Evolutionary conservation across 2,329 filamentous ascomycete genomes (phyloP), one percentile per base, ranked within the genome.

Genomic region (Annulohypoxylon truncatum): DNA sequence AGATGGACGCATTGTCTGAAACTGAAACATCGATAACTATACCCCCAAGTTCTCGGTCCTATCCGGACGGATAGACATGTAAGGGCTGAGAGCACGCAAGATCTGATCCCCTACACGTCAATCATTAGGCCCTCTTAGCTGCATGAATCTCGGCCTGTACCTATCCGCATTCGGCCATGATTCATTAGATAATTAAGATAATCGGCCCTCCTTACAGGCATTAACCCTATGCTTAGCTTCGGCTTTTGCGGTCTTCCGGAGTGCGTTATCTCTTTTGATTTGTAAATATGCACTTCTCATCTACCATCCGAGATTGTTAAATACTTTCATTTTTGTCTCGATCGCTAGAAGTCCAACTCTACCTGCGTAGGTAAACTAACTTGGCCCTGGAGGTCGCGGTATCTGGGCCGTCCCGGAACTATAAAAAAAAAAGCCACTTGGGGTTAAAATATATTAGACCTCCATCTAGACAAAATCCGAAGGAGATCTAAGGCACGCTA

Each of bases 121-220:
- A 62, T 53, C 13, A 9, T 67, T 67, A 65, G 61, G 13, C 35
- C 28, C 42, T 38, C 63, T 29, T 67, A 51, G 61, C 47, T 56
- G 61, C 55, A 61, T 60, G 29, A 20, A 31, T 47, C 9, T 67
- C 48, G 22, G 20, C 29, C 56, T n/a, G 46, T 57, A 61, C 67
- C 64, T 57, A 55, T 28, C 61, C 61, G 67, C 50, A 50, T 65
- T 64, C 61, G 65, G 67, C 56, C 65, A 67, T 69, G 68, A 71
- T 71, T 71, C 68, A 71, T 71, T 64, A 61, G 61, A 66, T 69
- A 67, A 65, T 24, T 53, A 66, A 48, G 58, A 66, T 61, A 68
- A 58, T 68, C 66, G 65, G 62, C 59, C 63, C 68, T 65, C 62
- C 61, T 64, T 31, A 48, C 50, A 63, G 57, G 56, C 52, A 40